Base-by-base conservation (phyloP, 352 stramenopile genomes). In the Globisporangium carolinianum region DNA sequence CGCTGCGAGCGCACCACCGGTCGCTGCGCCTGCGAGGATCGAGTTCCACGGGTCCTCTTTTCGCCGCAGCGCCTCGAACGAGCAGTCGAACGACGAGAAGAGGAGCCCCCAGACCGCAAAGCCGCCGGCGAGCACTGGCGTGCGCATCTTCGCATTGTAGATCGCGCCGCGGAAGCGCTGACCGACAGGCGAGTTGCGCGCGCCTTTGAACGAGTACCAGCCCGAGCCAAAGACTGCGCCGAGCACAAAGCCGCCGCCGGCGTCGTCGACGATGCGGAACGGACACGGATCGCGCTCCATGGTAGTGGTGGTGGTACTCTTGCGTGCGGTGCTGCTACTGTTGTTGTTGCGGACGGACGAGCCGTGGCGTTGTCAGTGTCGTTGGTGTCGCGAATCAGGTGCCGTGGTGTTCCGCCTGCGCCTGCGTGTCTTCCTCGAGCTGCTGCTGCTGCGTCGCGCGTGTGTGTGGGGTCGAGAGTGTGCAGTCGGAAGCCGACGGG, bases 31-130 rank as follows among this genome's bases (percentile, higher is more conserved):
- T 37, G 91, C 94, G 43, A 99, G 71, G 61, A 99, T 99, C n/a
- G 95, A 98, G 73, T 99, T 99, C 96, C 97, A 99, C 46, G 97
- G 95, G 84, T 99, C 97, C 83, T 99, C 97, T 79, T 98, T 99
- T 76, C 97, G 92, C 72, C 97, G 91, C 57, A 99, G 73, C 38
- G 94, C 91, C 53, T 97, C 97, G 46, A 99, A 89, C 32, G 88
- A 96, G 75, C 97, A 99, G 78, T 99, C 97, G 65, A 96, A 99
- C 45, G 87, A 95, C 37, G 97, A 98, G 79, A 99, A 99, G 6
- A 99, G 76, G 60, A 97, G 79, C 47, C 97, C 97, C 97, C 97
- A 99, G 24, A 98, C 89, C 1, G 92, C 92, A 60, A 98, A 98
- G 50, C 88, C 92, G 43, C 89, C 89, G 6, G 84, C 95, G 57